Conservation (phyloP, 108 stramenopile species). For the Hondaea fermentalgiana region DNA sequence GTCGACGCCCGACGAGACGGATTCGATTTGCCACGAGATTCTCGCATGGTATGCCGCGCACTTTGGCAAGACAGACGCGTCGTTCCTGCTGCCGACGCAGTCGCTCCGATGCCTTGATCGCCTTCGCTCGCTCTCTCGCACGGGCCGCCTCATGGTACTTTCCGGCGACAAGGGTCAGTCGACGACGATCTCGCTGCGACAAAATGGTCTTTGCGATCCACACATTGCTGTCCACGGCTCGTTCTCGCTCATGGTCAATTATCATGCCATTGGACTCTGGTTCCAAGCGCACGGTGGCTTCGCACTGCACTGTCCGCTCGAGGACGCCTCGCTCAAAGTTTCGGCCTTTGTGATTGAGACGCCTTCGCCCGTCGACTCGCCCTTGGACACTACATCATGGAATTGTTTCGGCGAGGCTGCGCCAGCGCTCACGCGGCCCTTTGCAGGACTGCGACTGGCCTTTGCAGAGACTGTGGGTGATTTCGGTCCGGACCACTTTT, state of each 20-base stretch:
- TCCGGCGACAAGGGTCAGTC: constrained; percentile 5
- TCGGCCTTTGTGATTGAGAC: constrained; percentile 27
- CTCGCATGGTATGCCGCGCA: constrained; percentile 44
- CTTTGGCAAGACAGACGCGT: constrained; percentile 43
- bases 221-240: constrained; percentile 65
- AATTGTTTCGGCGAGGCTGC: background rate
- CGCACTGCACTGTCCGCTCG: constrained; percentile 57
- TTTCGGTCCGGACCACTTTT: constrained; percentile 64
- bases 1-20: background rate
- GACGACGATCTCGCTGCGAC: background rate
- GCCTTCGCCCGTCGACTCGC: background rate
- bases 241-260: constrained; percentile 66
- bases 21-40: background rate
- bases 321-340: constrained; percentile 52
- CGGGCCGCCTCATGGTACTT: constrained; percentile 15
- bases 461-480: constrained; percentile 44
- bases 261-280: constrained; percentile 62
- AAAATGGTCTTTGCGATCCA: constrained; percentile 36
- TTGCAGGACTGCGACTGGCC: constrained; percentile 41
- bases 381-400: background rate
- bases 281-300: constrained; percentile 51
- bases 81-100: constrained; percentile 56
- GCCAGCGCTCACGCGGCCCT: constrained; percentile 24
- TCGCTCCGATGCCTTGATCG: constrained; percentile 42
- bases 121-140: background rate